phyloP scores from a whole-genome alignment of 2,329 filamentous ascomycete species.

The Fusarium sambucinum region DNA sequence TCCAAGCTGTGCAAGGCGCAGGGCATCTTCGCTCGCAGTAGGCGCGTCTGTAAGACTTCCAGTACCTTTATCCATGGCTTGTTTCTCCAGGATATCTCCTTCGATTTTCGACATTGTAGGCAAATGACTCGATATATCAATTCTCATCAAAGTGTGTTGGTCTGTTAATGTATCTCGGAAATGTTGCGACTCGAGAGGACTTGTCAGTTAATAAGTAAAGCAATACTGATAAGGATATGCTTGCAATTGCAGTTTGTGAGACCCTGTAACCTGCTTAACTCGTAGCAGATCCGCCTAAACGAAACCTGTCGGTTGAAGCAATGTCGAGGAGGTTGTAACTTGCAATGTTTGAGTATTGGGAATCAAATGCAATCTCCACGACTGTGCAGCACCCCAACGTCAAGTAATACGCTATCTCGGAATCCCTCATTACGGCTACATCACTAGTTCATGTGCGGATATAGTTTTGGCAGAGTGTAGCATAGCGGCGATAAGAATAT shows the following conservation, averaged over 20 bases:
- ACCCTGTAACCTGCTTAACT: background rate
- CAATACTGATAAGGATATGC: background rate
- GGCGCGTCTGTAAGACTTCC: background rate
- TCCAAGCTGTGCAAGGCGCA: conserved; percentile 47
- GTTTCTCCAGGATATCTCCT: background rate
- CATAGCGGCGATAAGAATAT: background rate
- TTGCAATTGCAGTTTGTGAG: background rate
- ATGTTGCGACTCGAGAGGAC: no score
- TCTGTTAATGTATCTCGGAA: no score
- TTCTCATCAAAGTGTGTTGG: background rate
- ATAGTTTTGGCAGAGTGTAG: background rate
- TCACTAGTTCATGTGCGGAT: no score
- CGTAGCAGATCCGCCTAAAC: background rate
- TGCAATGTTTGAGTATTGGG: background rate
- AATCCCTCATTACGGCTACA: background rate
- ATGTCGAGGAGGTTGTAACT: background rate
- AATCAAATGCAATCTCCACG: background rate
- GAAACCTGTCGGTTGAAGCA: background rate
- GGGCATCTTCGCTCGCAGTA: conserved; percentile 21
- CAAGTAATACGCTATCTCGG: background rate
- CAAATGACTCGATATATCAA: background rate
- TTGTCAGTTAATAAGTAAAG: background rate
- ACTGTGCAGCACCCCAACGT: background rate
- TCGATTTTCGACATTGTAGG: background rate
- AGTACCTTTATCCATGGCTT: conserved; percentile 15